Percentiles rank a stretch among this genome's conserved stretches.
Conservation (phyloP, 495 filamentous ascomycete species). For the Lophiostoma macrostomum region DNA sequence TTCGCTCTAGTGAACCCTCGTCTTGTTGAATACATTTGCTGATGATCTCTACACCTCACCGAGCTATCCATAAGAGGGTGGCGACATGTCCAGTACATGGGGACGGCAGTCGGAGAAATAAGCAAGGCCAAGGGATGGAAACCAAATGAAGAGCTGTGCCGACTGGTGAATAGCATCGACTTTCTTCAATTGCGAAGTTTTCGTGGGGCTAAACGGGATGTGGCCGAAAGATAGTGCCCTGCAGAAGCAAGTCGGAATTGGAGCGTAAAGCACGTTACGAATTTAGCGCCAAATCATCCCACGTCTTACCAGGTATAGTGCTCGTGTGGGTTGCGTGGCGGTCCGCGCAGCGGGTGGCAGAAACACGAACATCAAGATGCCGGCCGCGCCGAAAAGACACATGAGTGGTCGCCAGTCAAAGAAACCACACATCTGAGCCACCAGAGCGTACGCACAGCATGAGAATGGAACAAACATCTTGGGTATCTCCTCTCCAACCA, state of each 20-base stretch:
- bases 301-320: slow-evolving; percentile 8
- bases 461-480: slow-evolving; percentile 16
- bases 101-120: slow-evolving; percentile 18
- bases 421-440: slow-evolving; percentile 8
- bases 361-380: slow-evolving; percentile 9
- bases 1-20: slow-evolving; percentile 14
- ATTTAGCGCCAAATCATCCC: slow-evolving; percentile 3
- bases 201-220: slow-evolving; percentile 25
- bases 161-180: too few species aligned
- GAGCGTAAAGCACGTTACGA: slow-evolving; percentile 12
- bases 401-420: background rate
- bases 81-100: slow-evolving; percentile 16
- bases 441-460: background rate
- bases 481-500: slow-evolving; percentile 31
- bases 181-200: too few species aligned
- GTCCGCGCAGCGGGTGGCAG: background rate
- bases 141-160: slow-evolving; percentile 12
- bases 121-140: slow-evolving; percentile 9
- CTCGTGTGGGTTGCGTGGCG: slow-evolving; percentile 8
- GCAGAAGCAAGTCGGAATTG: slow-evolving; percentile 31
- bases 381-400: slow-evolving; percentile 4
- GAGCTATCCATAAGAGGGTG: background rate
- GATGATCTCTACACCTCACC: background rate
- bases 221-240: slow-evolving; percentile 26
- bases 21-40: slow-evolving; percentile 15